phyloP scores from a whole-genome alignment of 1,139 yeast genomes.

The Suhomyces atakaporum region DNA sequence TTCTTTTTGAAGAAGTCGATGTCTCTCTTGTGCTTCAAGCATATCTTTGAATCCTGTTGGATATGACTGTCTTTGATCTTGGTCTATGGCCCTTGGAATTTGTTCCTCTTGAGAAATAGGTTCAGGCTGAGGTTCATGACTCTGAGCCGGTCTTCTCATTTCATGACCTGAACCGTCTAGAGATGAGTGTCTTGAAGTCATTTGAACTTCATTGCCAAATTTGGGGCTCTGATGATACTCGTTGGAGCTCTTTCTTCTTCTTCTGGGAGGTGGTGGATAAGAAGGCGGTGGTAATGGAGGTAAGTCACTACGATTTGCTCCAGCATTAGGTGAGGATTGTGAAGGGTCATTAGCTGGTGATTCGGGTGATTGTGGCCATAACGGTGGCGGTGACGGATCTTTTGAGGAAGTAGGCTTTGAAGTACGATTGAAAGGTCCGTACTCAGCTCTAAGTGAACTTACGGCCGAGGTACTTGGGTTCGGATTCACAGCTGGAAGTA shows the following conservation, averaged over 20 bases:
- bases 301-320: background rate
- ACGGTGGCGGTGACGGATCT: background rate
- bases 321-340: background rate
- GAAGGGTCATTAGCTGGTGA: background rate
- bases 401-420: too few species aligned
- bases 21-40: slow-evolving; percentile 14
- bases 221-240: too few species aligned
- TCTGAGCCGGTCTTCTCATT: background rate
- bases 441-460: too few species aligned
- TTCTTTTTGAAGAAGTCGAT: slow-evolving; percentile 8
- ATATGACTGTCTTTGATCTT: slow-evolving; percentile 3
- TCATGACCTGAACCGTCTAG: background rate
- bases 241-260: background rate
- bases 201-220: too few species aligned
- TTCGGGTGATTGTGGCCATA: background rate
- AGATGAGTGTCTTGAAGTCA: too few species aligned
- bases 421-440: too few species aligned
- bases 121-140: too few species aligned
- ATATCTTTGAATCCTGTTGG: slow-evolving; percentile 7
- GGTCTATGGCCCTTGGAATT: too few species aligned
- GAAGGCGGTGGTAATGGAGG: slow-evolving; percentile 6
- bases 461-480: too few species aligned
- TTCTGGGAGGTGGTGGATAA: slow-evolving; percentile 7
- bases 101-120: too few species aligned
- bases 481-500: too few species aligned